A percentile compares a stretch with the other conserved stretches of the same genome.
phyloP scores from a whole-genome alignment of 768 basidiomycete genomes.

The Mycena rebaudengoi region DNA sequence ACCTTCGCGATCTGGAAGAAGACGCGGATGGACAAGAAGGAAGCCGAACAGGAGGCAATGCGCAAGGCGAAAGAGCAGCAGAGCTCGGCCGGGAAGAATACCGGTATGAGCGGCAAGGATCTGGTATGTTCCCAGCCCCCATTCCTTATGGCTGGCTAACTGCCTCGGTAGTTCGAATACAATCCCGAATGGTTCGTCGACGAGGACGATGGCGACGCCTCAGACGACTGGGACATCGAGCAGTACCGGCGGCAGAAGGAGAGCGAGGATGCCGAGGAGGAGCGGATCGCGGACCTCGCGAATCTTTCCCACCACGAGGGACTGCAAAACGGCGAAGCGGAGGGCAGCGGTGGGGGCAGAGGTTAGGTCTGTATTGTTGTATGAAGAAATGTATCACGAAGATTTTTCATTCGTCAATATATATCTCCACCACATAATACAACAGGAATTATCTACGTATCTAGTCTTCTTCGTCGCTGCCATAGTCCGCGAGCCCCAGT shows the following conservation, averaged over 20 bases:
- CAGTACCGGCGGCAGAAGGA: constrained; percentile 71
- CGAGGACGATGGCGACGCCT: constrained; percentile 60
- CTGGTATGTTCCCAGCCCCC: constrained; percentile 61
- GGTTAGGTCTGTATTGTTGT: constrained; percentile 1
- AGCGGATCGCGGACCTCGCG: constrained; percentile 58
- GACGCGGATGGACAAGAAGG: constrained; percentile 94
- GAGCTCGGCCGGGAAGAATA: constrained; percentile 86
- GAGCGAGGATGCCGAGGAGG: constrained; percentile 66
- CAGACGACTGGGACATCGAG: constrained; percentile 67
- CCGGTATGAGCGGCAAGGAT: constrained; percentile 95
- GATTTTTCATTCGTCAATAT: constrained; percentile 14
- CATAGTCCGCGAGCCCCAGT: constrained; percentile 77
- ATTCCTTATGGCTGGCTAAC: neutral
- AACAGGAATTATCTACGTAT: constrained; percentile 23
- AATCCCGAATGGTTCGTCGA: constrained; percentile 95
- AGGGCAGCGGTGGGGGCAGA: constrained; percentile 39
- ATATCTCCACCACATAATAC: constrained; percentile 7
- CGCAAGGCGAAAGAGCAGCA: constrained; percentile 86
- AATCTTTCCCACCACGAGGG: constrained; percentile 48
- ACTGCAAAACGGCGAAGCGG: constrained; percentile 36
- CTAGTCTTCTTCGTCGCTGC: constrained; percentile 72
- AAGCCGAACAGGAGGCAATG: constrained; percentile 83
- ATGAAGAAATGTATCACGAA: constrained; percentile 9
- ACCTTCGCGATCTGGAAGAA: constrained; percentile 95
- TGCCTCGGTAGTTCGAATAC: constrained; percentile 80